phyloP scores from a whole-genome alignment of 176 grass and related monocot species.

The Tillandsia leiboldiana region DNA sequence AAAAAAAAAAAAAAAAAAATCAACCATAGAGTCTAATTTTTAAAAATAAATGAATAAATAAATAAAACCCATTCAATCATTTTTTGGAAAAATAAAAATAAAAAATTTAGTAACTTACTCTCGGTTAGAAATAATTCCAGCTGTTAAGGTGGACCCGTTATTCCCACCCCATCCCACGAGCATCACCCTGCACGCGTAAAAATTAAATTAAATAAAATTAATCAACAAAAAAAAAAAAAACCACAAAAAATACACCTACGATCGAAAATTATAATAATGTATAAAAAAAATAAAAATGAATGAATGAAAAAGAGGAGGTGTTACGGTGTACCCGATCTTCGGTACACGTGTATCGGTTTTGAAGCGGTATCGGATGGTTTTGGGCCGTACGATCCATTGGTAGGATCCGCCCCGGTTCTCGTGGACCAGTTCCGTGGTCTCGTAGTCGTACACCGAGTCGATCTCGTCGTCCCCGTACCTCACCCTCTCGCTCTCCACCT shows the following conservation, averaged over 20 bases:
- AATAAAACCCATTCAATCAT: not conserved
- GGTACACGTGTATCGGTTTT: slow-evolving; percentile 59
- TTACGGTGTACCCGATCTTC: slow-evolving; percentile 58
- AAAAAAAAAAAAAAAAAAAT: too few relatives aligned
- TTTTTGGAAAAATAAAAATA: not conserved
- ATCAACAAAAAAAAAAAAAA: slow-evolving; percentile 3
- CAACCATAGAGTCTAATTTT: too few relatives aligned
- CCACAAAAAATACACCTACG: not conserved
- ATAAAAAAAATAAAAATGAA: not conserved
- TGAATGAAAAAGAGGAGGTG: not conserved
- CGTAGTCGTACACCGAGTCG: slow-evolving; percentile 84
- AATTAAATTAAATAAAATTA: not conserved
- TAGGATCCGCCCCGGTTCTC: slow-evolving; percentile 66
- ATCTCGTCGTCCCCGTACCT: slow-evolving; percentile 60
- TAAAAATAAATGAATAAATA: not conserved
- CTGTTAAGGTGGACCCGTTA: slow-evolving; percentile 85
- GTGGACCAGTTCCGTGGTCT: slow-evolving; percentile 95
- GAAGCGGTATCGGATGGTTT: slow-evolving; percentile 76
- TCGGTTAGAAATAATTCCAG: slow-evolving; percentile 84
- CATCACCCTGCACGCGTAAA: slow-evolving; percentile 50
- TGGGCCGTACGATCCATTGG: slow-evolving; percentile 76
- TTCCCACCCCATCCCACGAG: slow-evolving; percentile 95
- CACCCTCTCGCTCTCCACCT: slow-evolving; percentile 81
- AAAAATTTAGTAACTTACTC: slow-evolving; percentile 38
- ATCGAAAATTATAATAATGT: not conserved